Base-by-base conservation (phyloP, 768 basidiomycete genomes). In the Boletellus emodensis region DNA sequence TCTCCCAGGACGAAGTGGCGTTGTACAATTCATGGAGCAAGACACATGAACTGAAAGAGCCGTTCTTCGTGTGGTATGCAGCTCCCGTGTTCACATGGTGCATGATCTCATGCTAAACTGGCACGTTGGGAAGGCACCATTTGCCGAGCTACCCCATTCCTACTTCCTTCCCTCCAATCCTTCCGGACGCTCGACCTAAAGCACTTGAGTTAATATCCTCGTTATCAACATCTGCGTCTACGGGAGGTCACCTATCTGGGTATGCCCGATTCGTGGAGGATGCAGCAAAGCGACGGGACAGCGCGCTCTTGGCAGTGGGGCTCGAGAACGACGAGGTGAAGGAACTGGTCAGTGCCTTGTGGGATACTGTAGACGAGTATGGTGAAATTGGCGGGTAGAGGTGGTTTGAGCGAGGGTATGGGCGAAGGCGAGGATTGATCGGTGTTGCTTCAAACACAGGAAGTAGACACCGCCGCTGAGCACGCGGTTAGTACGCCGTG, bases 111-210 rank as follows among this genome's bases (percentile, higher is more conserved):
- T 4, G 12, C 46, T 54, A 30, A 54, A 56, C 40, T 15, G 14
- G 26, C 42, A 1, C 35, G 53, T 38, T 48, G 35, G 59, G 34
- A 55, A 85, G 80, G 49, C 66, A 72, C 24, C 78, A 77, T 61
- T 66, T 74, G 4, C 65, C 72, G 8, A 64, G 76, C n/a, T 86
- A 79, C 58, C 82, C 84, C 8, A 63, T 84, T 15, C 79, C 83
- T 7, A 75, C 75, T 28, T 84, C 84, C 7, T 85, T 81, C 61
- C 83, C 84, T 6, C 57, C 62, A 4, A 72, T 80, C 42, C 75
- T 78, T 58, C 59, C 60, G 12, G 52, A 26, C 1, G 18, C 46
- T 17, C 54, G 49, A 26, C 61, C 61, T 3, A 48, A 52, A 32
- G 42, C 51, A 38, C 61, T 64, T 7, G 50, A 63, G 41, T 35